A percentile compares a stretch with the other conserved stretches of the same genome.
Evolutionary conservation across 2,329 filamentous ascomycete species (phyloP).

Genomic region (Hirsutella rhossiliensis): DNA sequence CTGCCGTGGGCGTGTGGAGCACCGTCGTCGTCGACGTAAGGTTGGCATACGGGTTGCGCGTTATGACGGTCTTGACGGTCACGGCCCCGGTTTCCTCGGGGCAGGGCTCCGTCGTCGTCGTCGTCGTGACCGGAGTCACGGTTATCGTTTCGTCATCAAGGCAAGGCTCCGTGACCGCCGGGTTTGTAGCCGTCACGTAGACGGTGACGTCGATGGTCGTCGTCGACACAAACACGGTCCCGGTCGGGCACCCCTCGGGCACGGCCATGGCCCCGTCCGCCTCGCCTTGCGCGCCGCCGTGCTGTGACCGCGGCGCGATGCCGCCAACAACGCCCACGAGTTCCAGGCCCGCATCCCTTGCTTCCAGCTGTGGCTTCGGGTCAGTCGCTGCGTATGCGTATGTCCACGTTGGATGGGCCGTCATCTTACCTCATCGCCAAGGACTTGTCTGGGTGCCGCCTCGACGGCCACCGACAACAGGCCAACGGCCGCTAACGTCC

Average conservation of each 20-base stretch:
- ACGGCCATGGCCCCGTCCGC: not conserved
- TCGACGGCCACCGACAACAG: slow-evolving; percentile 13
- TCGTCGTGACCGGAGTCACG: too few species aligned
- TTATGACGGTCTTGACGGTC: not conserved
- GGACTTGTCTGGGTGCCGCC: slow-evolving; percentile 10
- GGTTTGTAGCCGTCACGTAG: slow-evolving; percentile 15
- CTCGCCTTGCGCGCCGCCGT: too few species aligned
- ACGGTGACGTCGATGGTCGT: slow-evolving; percentile 20
- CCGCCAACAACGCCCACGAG: not conserved
- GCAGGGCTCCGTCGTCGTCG: not conserved
- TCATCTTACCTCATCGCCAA: not conserved
- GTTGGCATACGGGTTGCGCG: too few species aligned
- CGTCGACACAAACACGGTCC: slow-evolving; percentile 14
- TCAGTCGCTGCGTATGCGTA: not conserved
- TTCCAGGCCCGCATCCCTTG: not conserved
- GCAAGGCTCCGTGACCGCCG: not conserved
- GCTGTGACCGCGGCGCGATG: not conserved
- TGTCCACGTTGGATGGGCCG: too few species aligned
- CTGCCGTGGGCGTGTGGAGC: too few species aligned
- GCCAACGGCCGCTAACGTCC: slow-evolving; percentile 11
- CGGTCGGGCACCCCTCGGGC: slow-evolving; percentile 10
- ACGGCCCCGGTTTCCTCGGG: not conserved
- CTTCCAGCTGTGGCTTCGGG: not conserved
- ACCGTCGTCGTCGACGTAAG: not conserved
- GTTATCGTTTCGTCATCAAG: not conserved